Evolutionary conservation across 495 filamentous ascomycete species (phyloP).

Genomic region (Hypomontagnella submonticulosa): DNA sequence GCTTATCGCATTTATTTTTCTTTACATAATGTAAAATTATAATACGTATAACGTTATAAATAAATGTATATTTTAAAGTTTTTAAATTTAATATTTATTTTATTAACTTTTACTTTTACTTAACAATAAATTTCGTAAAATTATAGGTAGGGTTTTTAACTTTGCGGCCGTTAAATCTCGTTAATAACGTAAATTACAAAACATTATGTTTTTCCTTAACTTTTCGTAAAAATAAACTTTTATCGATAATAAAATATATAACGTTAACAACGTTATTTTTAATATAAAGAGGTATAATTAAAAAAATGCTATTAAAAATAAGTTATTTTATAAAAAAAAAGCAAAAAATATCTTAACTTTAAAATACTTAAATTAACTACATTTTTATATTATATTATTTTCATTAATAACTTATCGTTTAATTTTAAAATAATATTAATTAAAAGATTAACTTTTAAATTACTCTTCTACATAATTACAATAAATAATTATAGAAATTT

Average conservation of each 20-base stretch:
- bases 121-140: not conserved
- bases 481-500: no score
- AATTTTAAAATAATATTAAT: no score
- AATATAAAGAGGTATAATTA: no score
- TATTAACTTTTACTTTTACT: not conserved
- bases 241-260: no score
- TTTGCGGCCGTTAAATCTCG: no score
- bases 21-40: not conserved
- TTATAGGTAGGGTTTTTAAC: no score
- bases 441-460: no score
- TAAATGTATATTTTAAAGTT: not conserved
- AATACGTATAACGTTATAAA: not conserved
- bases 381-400: not conserved
- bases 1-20: not conserved
- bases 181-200: no score
- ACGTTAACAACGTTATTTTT: no score
- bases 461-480: not conserved
- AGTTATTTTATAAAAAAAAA: not conserved
- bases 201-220: not conserved
- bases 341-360: not conserved
- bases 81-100: not conserved
- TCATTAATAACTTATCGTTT: no score
- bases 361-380: no score
- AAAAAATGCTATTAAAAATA: no score
- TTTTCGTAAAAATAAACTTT: not conserved